These are phyloP conservation scores for Aureococcus anophagefferens DNA, from an alignment of 108 stramenopile genomes.

Conservation along the genomic window DNA sequence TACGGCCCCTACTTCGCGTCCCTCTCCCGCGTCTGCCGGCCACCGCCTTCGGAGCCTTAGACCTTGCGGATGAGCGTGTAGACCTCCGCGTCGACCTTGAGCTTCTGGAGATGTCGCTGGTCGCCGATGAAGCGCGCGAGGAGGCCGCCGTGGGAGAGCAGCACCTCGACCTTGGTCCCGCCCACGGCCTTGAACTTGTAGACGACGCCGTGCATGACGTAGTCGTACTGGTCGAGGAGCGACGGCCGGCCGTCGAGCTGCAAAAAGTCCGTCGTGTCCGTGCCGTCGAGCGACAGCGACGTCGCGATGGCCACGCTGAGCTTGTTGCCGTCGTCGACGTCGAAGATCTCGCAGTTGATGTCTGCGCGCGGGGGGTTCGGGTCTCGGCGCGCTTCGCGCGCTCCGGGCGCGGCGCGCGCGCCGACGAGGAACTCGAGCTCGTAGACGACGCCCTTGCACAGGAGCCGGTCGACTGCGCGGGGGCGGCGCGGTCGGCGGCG, in stretches of 20 bases:
- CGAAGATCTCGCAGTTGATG: not conserved
- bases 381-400: too few relatives aligned
- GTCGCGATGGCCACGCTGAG: not conserved
- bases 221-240: not conserved
- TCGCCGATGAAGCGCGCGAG: not conserved
- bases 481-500: too few relatives aligned
- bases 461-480: not conserved
- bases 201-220: not conserved
- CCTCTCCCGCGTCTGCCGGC: too few relatives aligned
- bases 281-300: not conserved
- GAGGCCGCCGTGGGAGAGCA: not conserved
- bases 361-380: too few relatives aligned
- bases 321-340: not conserved
- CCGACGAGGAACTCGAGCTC: not conserved
- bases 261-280: not conserved
- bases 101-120: not conserved
- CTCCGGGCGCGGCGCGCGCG: too few relatives aligned
- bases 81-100: not conserved
- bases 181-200: not conserved
- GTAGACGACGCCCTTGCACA: not conserved
- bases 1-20: conserved; percentile 25
- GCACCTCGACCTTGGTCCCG: not conserved
- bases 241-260: not conserved
- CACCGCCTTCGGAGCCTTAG: not conserved
- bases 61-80: not conserved